Evolutionary conservation across 768 basidiomycete species (phyloP).

Genomic region (Boletus bicolor): DNA sequence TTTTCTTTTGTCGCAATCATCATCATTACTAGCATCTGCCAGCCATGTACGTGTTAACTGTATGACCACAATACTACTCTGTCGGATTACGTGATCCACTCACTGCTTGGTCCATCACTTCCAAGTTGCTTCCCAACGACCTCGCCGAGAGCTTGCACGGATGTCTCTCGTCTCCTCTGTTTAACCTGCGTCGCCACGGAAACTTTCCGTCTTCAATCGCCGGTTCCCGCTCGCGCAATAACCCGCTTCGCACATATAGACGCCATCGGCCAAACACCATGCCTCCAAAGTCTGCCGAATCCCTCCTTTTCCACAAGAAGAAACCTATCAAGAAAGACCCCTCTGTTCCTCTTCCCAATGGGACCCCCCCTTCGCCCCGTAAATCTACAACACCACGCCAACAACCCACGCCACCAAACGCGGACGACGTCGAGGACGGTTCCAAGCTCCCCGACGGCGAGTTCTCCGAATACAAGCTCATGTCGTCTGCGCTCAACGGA

Average conservation of each 20-base stretch:
- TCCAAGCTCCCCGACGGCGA: slow-evolving; percentile 62
- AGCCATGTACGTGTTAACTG: slow-evolving; percentile 11
- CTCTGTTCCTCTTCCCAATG: slow-evolving; percentile 12
- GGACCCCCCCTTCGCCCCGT: slow-evolving; percentile 24
- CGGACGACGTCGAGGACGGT: slow-evolving; percentile 49
- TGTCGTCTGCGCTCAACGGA: slow-evolving; percentile 76
- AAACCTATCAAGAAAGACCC: slow-evolving; percentile 34
- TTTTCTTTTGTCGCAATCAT: slow-evolving; percentile 8
- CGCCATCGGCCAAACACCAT: slow-evolving; percentile 5
- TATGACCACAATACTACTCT: background rate
- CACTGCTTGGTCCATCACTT: slow-evolving; percentile 2
- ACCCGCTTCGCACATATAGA: background rate
- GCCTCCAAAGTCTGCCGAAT: slow-evolving; percentile 37
- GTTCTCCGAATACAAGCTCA: slow-evolving; percentile 73
- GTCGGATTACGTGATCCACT: slow-evolving; percentile 27
- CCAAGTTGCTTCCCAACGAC: background rate
- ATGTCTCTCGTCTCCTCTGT: background rate
- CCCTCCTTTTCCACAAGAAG: slow-evolving; percentile 70
- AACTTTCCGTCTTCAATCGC: background rate
- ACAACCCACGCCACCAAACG: slow-evolving; percentile 36
- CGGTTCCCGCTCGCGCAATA: background rate
- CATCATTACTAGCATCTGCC: slow-evolving; percentile 18
- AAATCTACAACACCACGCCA: slow-evolving; percentile 40
- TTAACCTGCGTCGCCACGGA: background rate
- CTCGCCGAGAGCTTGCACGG: background rate